Percentiles rank a stretch among this genome's conserved stretches.
Evolutionary conservation across 78 protist species (phyloP).

Genomic region (Dictyostelium capitatum): DNA sequence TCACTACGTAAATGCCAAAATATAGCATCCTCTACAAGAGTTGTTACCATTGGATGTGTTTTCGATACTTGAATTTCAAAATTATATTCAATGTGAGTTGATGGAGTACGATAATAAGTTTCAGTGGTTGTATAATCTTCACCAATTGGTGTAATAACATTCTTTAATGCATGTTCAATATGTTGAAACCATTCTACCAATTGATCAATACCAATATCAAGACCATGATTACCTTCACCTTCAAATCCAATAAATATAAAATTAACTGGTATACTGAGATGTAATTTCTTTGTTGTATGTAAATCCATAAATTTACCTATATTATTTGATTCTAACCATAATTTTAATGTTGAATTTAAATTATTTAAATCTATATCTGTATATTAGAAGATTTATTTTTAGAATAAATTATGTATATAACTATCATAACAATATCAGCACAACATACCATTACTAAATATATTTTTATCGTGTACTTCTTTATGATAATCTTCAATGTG

Average conservation of each 20-base stretch:
- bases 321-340: conserved; percentile 51
- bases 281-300: conserved; percentile 15
- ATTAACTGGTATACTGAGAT: conserved; percentile 37
- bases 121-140: conserved; percentile 40
- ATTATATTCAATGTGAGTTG: conserved; percentile 61
- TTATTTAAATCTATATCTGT: not conserved
- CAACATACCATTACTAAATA: not conserved
- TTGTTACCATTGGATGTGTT: conserved; percentile 49
- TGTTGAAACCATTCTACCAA: conserved; percentile 65
- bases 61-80: conserved; percentile 72
- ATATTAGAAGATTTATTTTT: not conserved
- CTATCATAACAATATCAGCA: not conserved
- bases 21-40: conserved; percentile 66
- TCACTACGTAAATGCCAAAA: conserved; percentile 60
- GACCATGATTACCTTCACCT: conserved; percentile 64
- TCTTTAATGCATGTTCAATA: conserved; percentile 57
- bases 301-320: conserved; percentile 35
- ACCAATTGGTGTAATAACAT: conserved; percentile 58
- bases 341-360: conserved; percentile 32
- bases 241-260: conserved; percentile 66
- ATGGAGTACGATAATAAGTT: conserved; percentile 14
- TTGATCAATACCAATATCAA: not conserved
- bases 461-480: conserved; percentile 9
- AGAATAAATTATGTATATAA: not conserved
- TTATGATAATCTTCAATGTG: conserved; percentile 34